A percentile compares a stretch with the other conserved stretches of the same genome.
Conservation (phyloP, 331 rosid genomes). For the Acacia concinna region DNA sequence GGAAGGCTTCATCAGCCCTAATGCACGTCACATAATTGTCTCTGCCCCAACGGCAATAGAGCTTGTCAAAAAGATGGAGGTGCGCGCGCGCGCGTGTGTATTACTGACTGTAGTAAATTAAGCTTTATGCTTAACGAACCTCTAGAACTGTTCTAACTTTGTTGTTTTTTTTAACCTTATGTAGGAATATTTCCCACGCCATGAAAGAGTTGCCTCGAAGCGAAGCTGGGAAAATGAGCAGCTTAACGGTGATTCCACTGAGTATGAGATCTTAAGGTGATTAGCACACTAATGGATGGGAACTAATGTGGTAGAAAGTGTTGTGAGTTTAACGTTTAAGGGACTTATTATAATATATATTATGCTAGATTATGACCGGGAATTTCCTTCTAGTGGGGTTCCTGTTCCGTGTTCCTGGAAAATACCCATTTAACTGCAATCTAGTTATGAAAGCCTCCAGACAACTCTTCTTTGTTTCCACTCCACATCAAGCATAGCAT, state of each 20-base stretch:
- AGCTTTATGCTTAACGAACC: background rate
- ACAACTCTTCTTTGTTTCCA: slow-evolving; percentile 26
- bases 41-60: slow-evolving; percentile 83
- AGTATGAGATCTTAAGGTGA: slow-evolving; percentile 53
- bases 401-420: slow-evolving; percentile 42
- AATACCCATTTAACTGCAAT: slow-evolving; percentile 35
- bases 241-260: slow-evolving; percentile 41
- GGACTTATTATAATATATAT: slow-evolving; percentile 23
- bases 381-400: slow-evolving; percentile 34
- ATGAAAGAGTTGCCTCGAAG: slow-evolving; percentile 88
- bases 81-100: background rate
- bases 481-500: background rate
- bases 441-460: slow-evolving; percentile 37
- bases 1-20: slow-evolving; percentile 88
- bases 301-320: background rate
- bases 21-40: slow-evolving; percentile 88
- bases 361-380: slow-evolving; percentile 45
- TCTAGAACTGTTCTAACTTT: background rate
- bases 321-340: slow-evolving; percentile 36
- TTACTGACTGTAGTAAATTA: too few species aligned
- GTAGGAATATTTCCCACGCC: slow-evolving; percentile 84
- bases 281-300: slow-evolving; percentile 9
- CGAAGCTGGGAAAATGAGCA: slow-evolving; percentile 84
- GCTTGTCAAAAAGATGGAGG: slow-evolving; percentile 91
- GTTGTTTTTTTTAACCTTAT: background rate